Percentiles rank a stretch among this genome's conserved stretches.
Conservation (phyloP, 2,329 filamentous ascomycete species). For the Pseudopithomyces chartarum region DNA sequence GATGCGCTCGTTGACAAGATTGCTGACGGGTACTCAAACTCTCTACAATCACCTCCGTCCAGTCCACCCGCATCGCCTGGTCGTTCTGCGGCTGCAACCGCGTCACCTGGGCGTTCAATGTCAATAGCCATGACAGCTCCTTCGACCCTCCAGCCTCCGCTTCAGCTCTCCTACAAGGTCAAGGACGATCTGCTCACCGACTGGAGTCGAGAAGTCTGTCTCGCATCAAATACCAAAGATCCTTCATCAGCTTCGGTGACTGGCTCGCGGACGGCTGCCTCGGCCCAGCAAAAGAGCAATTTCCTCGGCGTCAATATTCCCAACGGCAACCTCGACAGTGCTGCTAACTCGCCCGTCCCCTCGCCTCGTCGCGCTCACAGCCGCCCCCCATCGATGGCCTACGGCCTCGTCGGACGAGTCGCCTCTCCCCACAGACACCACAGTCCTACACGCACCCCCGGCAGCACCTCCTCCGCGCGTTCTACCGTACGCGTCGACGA, state of each 20-base stretch:
- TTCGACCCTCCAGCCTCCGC: slow-evolving; percentile 30
- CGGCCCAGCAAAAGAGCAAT: slow-evolving; percentile 37
- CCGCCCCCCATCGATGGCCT: slow-evolving; percentile 38
- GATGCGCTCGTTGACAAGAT: slow-evolving; percentile 75
- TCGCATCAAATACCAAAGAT: slow-evolving; percentile 69
- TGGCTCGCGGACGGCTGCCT: slow-evolving; percentile 66
- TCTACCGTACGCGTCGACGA: slow-evolving; percentile 52
- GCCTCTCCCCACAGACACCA: slow-evolving; percentile 32
- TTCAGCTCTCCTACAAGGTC: slow-evolving; percentile 67
- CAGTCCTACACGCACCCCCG: slow-evolving; percentile 37
- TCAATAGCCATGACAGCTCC: slow-evolving; percentile 62
- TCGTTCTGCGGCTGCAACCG: slow-evolving; percentile 65
- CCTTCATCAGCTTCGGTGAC: slow-evolving; percentile 75
- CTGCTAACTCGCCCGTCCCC: slow-evolving; percentile 33
- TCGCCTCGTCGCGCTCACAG: slow-evolving; percentile 40
- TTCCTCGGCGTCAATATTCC: slow-evolving; percentile 63
- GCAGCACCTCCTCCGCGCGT: slow-evolving; percentile 43
- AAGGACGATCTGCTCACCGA: slow-evolving; percentile 77
- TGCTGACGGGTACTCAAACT: slow-evolving; percentile 70
- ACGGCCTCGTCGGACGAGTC: slow-evolving; percentile 41
- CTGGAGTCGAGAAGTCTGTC: slow-evolving; percentile 78
- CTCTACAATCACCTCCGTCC: slow-evolving; percentile 65
- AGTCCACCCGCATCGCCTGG: slow-evolving; percentile 74
- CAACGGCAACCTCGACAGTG: slow-evolving; percentile 41
- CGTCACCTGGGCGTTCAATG: slow-evolving; percentile 69